Evolutionary conservation across 2,329 filamentous ascomycete genomes (phyloP), one percentile per base, ranked within the genome.

Genomic region (Pestalotiopsis sp.): DNA sequence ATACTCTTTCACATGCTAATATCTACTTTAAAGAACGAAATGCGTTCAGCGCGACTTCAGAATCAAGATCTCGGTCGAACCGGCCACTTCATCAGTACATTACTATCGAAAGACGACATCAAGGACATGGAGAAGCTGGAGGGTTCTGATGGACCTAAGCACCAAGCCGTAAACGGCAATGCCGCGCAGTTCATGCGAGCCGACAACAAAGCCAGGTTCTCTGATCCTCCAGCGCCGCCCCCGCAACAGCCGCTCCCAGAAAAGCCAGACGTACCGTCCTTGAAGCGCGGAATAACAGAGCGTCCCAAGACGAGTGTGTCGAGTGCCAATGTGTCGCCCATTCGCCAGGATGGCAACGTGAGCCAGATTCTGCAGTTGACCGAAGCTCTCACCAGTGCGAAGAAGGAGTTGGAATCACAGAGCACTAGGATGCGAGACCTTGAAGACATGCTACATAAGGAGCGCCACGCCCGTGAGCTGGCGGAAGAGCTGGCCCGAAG

Each of bases 161-260:
- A 79, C 13, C 79, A 81, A 20, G 75, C 84, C n/a, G 75, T 83
- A 1, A 88, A 89, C 69, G 86, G 87, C 27, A 86, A 84, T 70
- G 80, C 79, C 27, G 75, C 86, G 9, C 82, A 86, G 0, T 88
- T 88, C 74, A 45, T 68, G 49, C 91, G 93, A 72, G 82, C 90
- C 23, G 94, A 97, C 76, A 84, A 91, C 56, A 95, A 96, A 75
- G 89, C 93, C 4, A 89, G 94, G 66, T 98, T 98, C 78, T 96
- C 93, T 1, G 95, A 98, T 68, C 95, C 95, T 64, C 95, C 95
- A 3, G 95, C 95, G 25, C 95, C 95, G 7, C 95, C 95, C 31
- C 95, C 95, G 36, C 94, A 97, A 74, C 95, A 97, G 74, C 95
- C 95, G 14, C 84, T 98, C 5, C 95, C 95, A 1, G 95, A 98